phyloP scores from a whole-genome alignment of 768 basidiomycete species.

The Tulasnella sp. region DNA sequence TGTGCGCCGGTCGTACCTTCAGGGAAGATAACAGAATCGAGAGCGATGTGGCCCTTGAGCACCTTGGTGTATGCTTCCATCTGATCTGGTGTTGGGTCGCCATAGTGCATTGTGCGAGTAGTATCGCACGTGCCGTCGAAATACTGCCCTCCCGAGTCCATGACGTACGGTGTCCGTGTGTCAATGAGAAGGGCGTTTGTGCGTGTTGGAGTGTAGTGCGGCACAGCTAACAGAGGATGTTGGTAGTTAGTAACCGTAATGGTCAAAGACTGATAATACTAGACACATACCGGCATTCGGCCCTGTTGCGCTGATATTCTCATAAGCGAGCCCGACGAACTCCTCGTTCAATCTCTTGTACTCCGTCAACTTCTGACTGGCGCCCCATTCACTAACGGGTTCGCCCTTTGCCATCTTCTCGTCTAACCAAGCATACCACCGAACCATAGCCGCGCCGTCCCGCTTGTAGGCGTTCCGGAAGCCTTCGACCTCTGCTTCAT shows the following conservation, averaged over 20 bases:
- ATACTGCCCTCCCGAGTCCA: slow-evolving; percentile 88
- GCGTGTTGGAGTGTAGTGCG: slow-evolving; percentile 81
- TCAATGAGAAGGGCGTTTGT: slow-evolving; percentile 62
- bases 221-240: slow-evolving; percentile 44
- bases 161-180: slow-evolving; percentile 74
- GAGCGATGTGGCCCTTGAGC: slow-evolving; percentile 92
- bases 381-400: slow-evolving; percentile 80
- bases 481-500: slow-evolving; percentile 73
- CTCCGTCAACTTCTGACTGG: slow-evolving; percentile 71
- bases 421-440: slow-evolving; percentile 77
- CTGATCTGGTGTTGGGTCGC: slow-evolving; percentile 68
- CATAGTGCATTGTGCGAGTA: slow-evolving; percentile 57
- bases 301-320: slow-evolving; percentile 81
- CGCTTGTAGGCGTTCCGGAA: slow-evolving; percentile 75
- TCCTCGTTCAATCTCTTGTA: slow-evolving; percentile 59
- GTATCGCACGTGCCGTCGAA: slow-evolving; percentile 70
- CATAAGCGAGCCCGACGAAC: slow-evolving; percentile 82
- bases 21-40: slow-evolving; percentile 84
- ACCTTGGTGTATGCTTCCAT: slow-evolving; percentile 91
- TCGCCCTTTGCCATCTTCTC: slow-evolving; percentile 63
- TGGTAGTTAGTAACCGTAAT: not conserved
- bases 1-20: slow-evolving; percentile 76
- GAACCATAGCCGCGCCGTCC: slow-evolving; percentile 76
- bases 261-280: not conserved
- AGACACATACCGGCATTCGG: slow-evolving; percentile 57